These are phyloP conservation scores for Penicillium sp. DNA, from an alignment of 2,329 filamentous ascomycete species.

Conservation along the genomic window DNA sequence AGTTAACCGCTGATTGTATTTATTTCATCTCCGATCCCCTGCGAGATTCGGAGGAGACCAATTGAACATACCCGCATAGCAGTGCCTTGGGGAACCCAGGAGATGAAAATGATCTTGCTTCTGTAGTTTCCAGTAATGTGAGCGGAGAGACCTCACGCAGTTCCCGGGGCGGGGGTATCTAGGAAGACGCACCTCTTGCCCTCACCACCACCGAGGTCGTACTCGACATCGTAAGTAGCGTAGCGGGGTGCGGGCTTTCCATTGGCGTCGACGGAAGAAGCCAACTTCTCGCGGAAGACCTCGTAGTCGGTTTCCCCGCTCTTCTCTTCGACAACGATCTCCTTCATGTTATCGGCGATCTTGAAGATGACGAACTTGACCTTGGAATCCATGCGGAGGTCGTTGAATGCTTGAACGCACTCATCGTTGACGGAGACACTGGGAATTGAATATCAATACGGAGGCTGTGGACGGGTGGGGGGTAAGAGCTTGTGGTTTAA, in stretches of 20 bases:
- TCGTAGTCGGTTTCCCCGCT: constrained; percentile 53
- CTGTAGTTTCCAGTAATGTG: constrained; percentile 32
- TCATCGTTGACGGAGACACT: constrained; percentile 54
- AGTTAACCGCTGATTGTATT: constrained; percentile 10
- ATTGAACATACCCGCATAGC: constrained; percentile 44
- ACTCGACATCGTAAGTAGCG: constrained; percentile 56
- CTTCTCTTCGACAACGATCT: constrained; percentile 53
- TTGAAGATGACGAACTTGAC: constrained; percentile 58
- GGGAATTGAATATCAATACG: constrained; percentile 26
- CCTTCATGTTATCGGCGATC: constrained; percentile 55
- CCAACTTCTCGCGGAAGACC: constrained; percentile 52
- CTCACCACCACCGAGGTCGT: constrained; percentile 52
- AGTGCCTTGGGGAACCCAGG: constrained; percentile 49
- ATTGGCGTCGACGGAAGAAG: constrained; percentile 45
- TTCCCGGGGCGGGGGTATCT: not conserved
- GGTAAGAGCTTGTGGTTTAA: constrained; percentile 3
- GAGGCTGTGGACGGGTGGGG: constrained; percentile 5
- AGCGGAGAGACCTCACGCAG: constrained; percentile 10
- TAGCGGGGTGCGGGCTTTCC: constrained; percentile 53
- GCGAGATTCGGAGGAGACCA: not conserved
- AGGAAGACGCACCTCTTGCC: constrained; percentile 49
- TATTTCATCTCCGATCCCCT: not conserved
- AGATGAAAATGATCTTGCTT: constrained; percentile 58
- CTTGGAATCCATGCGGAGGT: constrained; percentile 51
- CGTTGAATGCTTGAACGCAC: constrained; percentile 52